Evolutionary conservation across 2,329 filamentous ascomycete species (phyloP), one percentile per base, ranked within the genome.

Genomic region (Lasiodiplodia sp.): DNA sequence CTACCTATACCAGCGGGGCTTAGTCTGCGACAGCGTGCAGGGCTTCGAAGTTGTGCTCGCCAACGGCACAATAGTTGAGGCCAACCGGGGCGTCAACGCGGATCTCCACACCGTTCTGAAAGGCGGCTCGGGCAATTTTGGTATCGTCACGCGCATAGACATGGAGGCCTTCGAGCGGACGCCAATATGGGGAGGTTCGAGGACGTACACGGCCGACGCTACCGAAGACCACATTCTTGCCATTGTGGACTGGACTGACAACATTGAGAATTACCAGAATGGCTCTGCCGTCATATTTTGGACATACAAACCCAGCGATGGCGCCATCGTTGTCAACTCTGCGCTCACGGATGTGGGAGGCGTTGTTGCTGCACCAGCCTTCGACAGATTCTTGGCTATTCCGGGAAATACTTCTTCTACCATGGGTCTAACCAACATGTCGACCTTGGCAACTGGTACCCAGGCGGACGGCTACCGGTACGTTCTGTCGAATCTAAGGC

Each of bases 71-170:
- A 70, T 82, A 18, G 74, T 80, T 34, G 72, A 81, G 21, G 81
- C 76, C 10, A 83, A 79, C 47, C 71, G 73, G 0, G 71, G 70
- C 67, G 73, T 72, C 44, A 71, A 75, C 44, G 56, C 73, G 2
- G 80, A 83, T 57, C 75, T 83, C 1, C 82, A 73, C 70, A 75
- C 73, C 57, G 81, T 81, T 23, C 70, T 83, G 53, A 82, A 82
- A 70, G 81, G 82, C 3, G 81, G 81, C n/a, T 77, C 76, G 63
- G 79, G 73, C 69, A 82, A 83, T 71, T 82, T 83, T 57, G 81
- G 81, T 2, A 71, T 83, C 4, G 80, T 82, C 14, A 82, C 81
- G 1, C 75, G 79, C 2, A 81, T 83, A 53, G 79, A 81, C 55
- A 49, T 82, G 11, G 71, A 77, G 69, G 75, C 77, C 66, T 70